Conservation (phyloP, 139 green algal species). For the Spirogloea muscicola region DNA sequence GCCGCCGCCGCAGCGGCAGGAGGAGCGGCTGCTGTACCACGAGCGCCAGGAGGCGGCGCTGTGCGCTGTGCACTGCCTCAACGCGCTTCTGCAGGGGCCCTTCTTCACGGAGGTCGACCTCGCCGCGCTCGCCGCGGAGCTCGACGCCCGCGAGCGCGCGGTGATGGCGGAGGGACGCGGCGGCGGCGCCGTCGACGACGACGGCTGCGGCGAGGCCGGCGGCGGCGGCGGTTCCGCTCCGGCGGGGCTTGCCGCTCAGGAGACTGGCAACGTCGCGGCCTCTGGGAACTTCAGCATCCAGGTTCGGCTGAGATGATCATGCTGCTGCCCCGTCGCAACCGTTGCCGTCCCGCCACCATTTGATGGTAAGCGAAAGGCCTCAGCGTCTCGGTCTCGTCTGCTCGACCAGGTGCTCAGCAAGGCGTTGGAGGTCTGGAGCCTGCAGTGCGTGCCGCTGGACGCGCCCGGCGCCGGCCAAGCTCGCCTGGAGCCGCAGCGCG, state of each 20-base stretch:
- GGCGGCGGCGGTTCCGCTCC: slow-evolving; percentile 56
- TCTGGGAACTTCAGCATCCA: slow-evolving; percentile 81
- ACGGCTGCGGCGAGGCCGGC: slow-evolving; percentile 53
- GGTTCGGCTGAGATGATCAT: slow-evolving; percentile 36
- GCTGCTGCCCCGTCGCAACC: too few species aligned
- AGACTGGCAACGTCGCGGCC: slow-evolving; percentile 68
- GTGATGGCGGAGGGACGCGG: slow-evolving; percentile 64
- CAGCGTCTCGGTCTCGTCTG: too few species aligned
- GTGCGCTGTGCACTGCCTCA: slow-evolving; percentile 78
- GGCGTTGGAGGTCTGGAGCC: slow-evolving; percentile 67
- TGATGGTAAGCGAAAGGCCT: too few species aligned
- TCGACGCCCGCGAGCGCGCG: slow-evolving; percentile 66
- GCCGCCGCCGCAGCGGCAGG: too few species aligned
- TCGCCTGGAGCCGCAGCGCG: slow-evolving; percentile 49
- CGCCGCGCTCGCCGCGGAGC: slow-evolving; percentile 66
- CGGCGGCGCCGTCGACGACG: slow-evolving; percentile 52
- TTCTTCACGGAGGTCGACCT: slow-evolving; percentile 72
- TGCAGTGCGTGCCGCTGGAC: slow-evolving; percentile 53
- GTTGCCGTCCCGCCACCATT: too few species aligned
- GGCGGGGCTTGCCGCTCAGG: slow-evolving; percentile 53
- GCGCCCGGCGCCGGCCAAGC: slow-evolving; percentile 43
- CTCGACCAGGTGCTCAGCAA: slow-evolving; percentile 51
- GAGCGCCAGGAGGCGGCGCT: slow-evolving; percentile 46
- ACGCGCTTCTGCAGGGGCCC: slow-evolving; percentile 73
- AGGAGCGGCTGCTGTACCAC: slow-evolving; percentile 36